These are phyloP conservation scores for Phytophthora brassicae DNA, from an alignment of 352 stramenopile genomes.

Conservation along the genomic window DNA sequence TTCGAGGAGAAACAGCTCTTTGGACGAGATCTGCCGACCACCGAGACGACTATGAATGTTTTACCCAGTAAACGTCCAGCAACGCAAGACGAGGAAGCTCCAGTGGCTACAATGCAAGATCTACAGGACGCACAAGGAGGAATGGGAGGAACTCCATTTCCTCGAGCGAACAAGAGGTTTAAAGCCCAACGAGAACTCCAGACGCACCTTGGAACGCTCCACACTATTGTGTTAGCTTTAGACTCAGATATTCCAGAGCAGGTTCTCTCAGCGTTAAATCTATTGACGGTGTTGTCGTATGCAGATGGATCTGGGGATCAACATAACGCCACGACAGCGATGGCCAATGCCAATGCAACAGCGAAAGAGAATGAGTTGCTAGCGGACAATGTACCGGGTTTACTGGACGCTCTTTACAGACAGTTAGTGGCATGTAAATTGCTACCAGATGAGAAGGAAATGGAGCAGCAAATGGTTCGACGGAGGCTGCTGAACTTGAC, in stretches of 20 bases:
- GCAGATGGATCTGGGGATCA: conserved; percentile 29
- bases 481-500: conserved; percentile 51
- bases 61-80: conserved; percentile 34
- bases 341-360: conserved; percentile 26
- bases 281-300: conserved; percentile 76
- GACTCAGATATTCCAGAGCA: conserved; percentile 64
- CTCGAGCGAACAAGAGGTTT: conserved; percentile 60
- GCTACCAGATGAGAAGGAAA: conserved; percentile 34
- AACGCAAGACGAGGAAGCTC: conserved; percentile 28
- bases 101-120: conserved; percentile 61
- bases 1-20: conserved; percentile 86
- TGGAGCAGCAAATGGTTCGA: conserved; percentile 21
- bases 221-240: conserved; percentile 70
- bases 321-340: conserved; percentile 3
- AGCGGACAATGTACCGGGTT: conserved; percentile 64
- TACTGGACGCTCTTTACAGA: conserved; percentile 75
- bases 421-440: conserved; percentile 61
- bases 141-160: conserved; percentile 61
- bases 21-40: conserved; percentile 48
- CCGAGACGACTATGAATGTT: conserved; percentile 17
- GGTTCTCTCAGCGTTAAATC: conserved; percentile 58
- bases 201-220: conserved; percentile 55
- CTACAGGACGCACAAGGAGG: conserved; percentile 65
- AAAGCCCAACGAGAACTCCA: conserved; percentile 58
- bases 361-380: conserved; percentile 59